Base-by-base conservation (phyloP, 2,329 filamentous ascomycete genomes). In the Ophiostoma ips region DNA sequence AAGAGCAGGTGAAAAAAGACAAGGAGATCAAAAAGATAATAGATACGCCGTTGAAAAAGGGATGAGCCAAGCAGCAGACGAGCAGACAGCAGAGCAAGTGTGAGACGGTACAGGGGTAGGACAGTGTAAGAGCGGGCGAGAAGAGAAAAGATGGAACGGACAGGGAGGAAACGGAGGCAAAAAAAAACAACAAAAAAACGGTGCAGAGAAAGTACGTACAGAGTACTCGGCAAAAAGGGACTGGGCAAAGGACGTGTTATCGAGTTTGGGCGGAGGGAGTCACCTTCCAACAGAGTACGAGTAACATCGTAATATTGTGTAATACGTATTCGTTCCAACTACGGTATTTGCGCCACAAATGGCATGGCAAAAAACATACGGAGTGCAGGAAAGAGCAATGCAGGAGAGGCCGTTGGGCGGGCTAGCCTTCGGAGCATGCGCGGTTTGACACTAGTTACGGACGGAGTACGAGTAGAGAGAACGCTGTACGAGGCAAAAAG, bases 151-250 rank as follows among this genome's bases (percentile, higher is more conserved):
- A 43, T n/a, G 35, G 24, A 37, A 40, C 16, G 30, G 36, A 19
- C 36, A 16, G 24, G 31, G 18, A 19, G 12, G 16, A 49, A 16
- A 44, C 11, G 33, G 31, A 43, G 35, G 41, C 10, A 21, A 47
- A 38, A 36, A 36, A 43, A 50, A 43, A 36, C 47, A 50, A 28
- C 35, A 21, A 28, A 35, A 35, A 30, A 18, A 34, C n/a, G n/a
- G n/a, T n/a, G n/a, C n/a, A n/a, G n/a, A n/a, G 44, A 37, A 19
- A 8, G 18, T 4, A 19, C n/a, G 7, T 18, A 38, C 5, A 18
- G 7, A 38, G 24, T 28, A 28, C 4, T 28, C 24, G 24, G 24
- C 24, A 8, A 8, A 28, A 28, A 28, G 24, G 24, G n/a, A n/a
- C 24, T 4, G 8, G 24, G 8, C 24, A 28, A 28, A 8, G 8